These are phyloP conservation scores for Camellia granthamiana DNA, from an alignment of 148 eudicot genomes.

Conservation along the genomic window DNA sequence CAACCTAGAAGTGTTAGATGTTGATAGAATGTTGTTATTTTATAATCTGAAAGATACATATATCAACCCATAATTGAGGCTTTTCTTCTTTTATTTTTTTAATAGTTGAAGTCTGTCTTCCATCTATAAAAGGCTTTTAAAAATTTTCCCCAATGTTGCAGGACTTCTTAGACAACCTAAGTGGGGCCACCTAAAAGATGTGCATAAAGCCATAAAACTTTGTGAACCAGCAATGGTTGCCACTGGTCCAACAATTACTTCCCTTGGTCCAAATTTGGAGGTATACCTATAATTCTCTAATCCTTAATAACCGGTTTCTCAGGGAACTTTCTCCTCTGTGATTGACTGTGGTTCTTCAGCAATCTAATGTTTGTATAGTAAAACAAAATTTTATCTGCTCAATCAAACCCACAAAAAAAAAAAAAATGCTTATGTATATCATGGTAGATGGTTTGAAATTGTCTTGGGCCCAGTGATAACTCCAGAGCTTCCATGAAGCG, in stretches of 20 bases:
- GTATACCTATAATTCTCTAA: slow-evolving; percentile 28
- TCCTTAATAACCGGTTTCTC: not conserved
- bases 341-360: not conserved
- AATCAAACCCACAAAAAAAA: too few species aligned
- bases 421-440: too few species aligned
- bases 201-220: slow-evolving; percentile 88
- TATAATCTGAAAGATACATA: not conserved
- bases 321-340: not conserved
- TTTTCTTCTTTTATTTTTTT: not conserved
- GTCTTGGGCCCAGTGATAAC: too few species aligned
- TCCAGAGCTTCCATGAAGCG: too few species aligned
- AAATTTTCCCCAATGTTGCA: slow-evolving; percentile 13
- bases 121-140: not conserved
- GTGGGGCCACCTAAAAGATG: slow-evolving; percentile 90
- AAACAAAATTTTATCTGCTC: not conserved
- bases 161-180: slow-evolving; percentile 79
- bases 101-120: not conserved
- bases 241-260: slow-evolving; percentile 61
- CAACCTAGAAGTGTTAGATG: not conserved
- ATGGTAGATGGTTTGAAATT: too few species aligned
- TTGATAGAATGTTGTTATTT: not conserved
- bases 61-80: not conserved
- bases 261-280: slow-evolving; percentile 76
- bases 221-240: slow-evolving; percentile 86
- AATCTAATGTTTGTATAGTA: not conserved